These are phyloP conservation scores for Lunasporangiospora selenospora DNA, from an alignment of 192 early-diverging fungal genomes.

Conservation along the genomic window DNA sequence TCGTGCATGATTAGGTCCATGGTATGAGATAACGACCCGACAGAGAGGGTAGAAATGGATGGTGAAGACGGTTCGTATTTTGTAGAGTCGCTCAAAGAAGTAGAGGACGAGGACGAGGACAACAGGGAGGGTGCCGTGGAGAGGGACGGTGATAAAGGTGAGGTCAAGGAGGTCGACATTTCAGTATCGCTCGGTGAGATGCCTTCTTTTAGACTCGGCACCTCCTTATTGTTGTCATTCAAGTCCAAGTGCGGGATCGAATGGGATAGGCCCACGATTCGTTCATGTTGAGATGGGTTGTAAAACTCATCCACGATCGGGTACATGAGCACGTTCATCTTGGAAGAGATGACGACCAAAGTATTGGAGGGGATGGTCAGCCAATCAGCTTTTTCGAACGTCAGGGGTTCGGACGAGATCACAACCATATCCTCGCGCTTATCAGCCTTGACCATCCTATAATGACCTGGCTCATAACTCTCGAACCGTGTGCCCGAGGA, in stretches of 20 bases:
- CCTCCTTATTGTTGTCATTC: not conserved
- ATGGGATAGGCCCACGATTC: no score
- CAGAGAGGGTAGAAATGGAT: no score
- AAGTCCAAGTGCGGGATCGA: no score
- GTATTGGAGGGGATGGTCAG: constrained; percentile 76
- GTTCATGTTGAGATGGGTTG: no score
- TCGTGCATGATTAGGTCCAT: no score
- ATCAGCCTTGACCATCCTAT: constrained; percentile 70
- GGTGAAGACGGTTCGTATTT: no score
- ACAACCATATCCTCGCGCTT: constrained; percentile 82
- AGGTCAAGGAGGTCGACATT: not conserved
- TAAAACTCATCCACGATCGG: constrained; percentile 74
- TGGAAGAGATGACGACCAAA: constrained; percentile 72
- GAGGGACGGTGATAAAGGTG: constrained; percentile 1
- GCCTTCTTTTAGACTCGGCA: not conserved
- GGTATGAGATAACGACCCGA: no score
- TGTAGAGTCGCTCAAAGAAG: no score
- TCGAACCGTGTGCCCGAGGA: constrained; percentile 77
- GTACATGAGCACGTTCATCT: constrained; percentile 72
- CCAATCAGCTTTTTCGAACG: constrained; percentile 85
- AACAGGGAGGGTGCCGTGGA: constrained; percentile 3
- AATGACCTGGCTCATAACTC: constrained; percentile 63
- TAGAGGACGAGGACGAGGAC: not conserved
- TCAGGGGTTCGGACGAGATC: constrained; percentile 79
- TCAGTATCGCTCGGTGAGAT: not conserved